Percentiles rank a stretch among this genome's conserved stretches.
phyloP scores from a whole-genome alignment of 176 grass and related monocot genomes.

The Oryza australiensis region DNA sequence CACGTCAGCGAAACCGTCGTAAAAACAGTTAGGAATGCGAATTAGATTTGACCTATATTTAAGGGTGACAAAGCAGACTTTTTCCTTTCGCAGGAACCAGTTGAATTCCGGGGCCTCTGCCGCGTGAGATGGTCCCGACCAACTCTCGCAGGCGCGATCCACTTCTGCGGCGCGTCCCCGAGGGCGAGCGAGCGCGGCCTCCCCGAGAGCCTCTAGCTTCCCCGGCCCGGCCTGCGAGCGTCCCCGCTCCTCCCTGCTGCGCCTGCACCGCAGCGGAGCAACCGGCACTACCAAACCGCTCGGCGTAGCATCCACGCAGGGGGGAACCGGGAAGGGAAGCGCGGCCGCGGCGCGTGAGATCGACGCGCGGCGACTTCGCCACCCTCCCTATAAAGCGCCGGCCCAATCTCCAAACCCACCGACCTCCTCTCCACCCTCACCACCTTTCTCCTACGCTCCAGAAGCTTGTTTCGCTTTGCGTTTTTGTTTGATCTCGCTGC shows the following conservation, averaged over 20 bases:
- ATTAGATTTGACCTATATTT: too few relatives aligned
- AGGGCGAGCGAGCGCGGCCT: too few relatives aligned
- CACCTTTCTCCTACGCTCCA: slow-evolving; percentile 23
- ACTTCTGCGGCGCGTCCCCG: too few relatives aligned
- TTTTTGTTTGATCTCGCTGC: not conserved
- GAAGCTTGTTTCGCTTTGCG: not conserved
- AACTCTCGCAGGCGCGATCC: too few relatives aligned
- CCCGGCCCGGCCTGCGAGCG: not conserved
- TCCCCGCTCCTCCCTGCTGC: not conserved
- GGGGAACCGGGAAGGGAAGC: not conserved
- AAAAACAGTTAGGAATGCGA: too few relatives aligned
- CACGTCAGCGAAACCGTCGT: too few relatives aligned
- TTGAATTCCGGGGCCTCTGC: too few relatives aligned
- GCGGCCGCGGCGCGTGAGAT: slow-evolving; percentile 21
- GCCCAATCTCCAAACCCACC: not conserved
- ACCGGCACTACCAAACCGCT: not conserved
- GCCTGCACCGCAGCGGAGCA: not conserved
- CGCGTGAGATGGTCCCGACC: too few relatives aligned
- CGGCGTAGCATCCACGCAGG: slow-evolving; percentile 37
- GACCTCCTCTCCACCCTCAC: not conserved
- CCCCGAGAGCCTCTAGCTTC: too few relatives aligned
- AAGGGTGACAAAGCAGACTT: too few relatives aligned
- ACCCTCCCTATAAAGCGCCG: not conserved
- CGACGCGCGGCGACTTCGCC: slow-evolving; percentile 35
- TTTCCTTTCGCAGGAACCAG: too few relatives aligned